A percentile compares a stretch with the other conserved stretches of the same genome.
phyloP scores from a whole-genome alignment of 2,329 filamentous ascomycete species.

The Paraphoma sp. region DNA sequence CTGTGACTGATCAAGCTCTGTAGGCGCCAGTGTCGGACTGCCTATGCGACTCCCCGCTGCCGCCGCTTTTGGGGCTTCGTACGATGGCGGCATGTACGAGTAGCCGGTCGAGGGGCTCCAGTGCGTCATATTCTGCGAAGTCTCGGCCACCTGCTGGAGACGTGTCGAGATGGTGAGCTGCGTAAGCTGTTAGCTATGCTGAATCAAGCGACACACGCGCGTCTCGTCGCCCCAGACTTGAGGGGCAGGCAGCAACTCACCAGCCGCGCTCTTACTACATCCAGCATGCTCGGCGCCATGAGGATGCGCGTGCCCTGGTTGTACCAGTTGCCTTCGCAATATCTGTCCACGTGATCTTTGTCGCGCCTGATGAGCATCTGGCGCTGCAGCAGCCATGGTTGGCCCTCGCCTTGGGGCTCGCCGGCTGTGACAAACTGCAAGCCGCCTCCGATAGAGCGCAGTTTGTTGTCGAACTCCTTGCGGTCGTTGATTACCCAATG shows the following conservation, averaged over 20 bases:
- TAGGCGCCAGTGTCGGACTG: constrained; percentile 38
- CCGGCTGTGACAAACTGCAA: constrained; percentile 66
- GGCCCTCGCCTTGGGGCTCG: constrained; percentile 61
- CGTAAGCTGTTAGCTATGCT: constrained; percentile 8
- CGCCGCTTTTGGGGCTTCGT: constrained; percentile 46
- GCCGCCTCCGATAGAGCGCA: constrained; percentile 60
- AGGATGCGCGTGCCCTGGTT: constrained; percentile 66
- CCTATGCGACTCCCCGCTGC: constrained; percentile 34
- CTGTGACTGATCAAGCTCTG: constrained; percentile 36
- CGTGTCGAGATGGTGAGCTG: constrained; percentile 64
- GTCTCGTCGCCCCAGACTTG: not conserved
- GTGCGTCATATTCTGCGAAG: constrained; percentile 60
- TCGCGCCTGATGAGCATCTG: constrained; percentile 40
- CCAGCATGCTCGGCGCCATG: constrained; percentile 67
- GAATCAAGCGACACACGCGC: not conserved
- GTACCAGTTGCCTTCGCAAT: constrained; percentile 65
- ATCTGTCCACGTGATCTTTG: constrained; percentile 53
- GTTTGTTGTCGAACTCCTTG: constrained; percentile 61
- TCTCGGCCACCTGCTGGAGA: constrained; percentile 62
- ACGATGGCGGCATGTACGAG: constrained; percentile 61
- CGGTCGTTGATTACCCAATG: constrained; percentile 60
- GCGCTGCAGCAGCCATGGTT: constrained; percentile 60
- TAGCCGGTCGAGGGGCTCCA: constrained; percentile 67
- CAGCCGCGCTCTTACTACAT: constrained; percentile 63
- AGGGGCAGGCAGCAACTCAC: constrained; percentile 44